A percentile compares a stretch with the other conserved stretches of the same genome.
Evolutionary conservation across 306 rosid species (phyloP).

Genomic region (Prinsepia uniflora): DNA sequence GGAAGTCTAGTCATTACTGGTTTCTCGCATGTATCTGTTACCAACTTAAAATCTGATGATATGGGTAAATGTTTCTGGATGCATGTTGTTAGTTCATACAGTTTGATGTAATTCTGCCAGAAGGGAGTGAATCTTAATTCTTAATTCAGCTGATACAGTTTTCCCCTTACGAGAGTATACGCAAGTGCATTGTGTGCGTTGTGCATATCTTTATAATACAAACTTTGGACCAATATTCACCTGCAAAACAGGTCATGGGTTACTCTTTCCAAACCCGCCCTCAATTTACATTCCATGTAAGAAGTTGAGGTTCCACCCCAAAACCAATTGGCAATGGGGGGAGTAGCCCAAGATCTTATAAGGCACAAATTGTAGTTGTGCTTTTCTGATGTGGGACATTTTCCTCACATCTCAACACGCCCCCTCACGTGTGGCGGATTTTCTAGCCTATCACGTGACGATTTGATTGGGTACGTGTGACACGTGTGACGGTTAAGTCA

Average conservation of each 20-base stretch:
- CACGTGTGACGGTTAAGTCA: too few species aligned
- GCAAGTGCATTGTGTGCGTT: background rate
- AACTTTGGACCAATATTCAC: background rate
- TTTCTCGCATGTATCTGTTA: constrained; percentile 5
- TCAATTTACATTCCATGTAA: background rate
- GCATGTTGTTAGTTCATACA: background rate
- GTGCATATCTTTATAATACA: background rate
- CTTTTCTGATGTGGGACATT: too few species aligned
- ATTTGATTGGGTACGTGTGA: too few species aligned
- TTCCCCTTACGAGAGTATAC: background rate
- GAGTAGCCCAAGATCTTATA: too few species aligned
- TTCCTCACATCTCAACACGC: too few species aligned
- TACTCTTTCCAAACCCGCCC: background rate
- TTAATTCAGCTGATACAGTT: background rate
- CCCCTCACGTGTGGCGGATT: too few species aligned
- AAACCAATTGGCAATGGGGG: too few species aligned
- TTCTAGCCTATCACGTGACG: too few species aligned
- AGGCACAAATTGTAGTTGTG: too few species aligned
- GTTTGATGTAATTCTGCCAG: background rate
- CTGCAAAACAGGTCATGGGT: background rate
- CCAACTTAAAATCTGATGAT: constrained; percentile 3
- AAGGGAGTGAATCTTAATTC: background rate
- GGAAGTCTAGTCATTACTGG: background rate
- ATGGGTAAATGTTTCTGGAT: background rate
- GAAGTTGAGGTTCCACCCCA: too few species aligned